phyloP scores from a whole-genome alignment of 1,284 basidiomycete genomes.

The Ustilago lituana region DNA sequence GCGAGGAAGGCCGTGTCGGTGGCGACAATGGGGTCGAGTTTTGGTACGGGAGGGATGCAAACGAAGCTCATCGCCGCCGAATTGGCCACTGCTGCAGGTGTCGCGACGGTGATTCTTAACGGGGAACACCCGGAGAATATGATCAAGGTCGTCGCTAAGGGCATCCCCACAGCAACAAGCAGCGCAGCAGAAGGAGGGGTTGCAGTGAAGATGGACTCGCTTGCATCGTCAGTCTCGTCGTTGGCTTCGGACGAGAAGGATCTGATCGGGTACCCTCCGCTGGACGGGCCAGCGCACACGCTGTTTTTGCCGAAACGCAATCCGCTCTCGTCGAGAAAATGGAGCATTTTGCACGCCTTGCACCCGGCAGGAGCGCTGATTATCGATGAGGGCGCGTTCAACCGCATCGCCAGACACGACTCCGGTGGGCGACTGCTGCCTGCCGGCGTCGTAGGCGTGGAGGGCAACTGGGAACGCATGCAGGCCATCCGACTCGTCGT shows the following conservation, averaged over 20 bases:
- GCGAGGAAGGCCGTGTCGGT: conserved; percentile 89
- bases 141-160: conserved; percentile 76
- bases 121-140: conserved; percentile 77
- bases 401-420: conserved; percentile 82
- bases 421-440: conserved; percentile 89
- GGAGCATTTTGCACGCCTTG: conserved; percentile 93
- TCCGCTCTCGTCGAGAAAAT: conserved; percentile 87
- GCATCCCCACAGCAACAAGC: conserved; percentile 21
- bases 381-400: conserved; percentile 87
- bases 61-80: conserved; percentile 98
- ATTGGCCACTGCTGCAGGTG: conserved; percentile 92
- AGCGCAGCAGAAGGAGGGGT: not conserved
- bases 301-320: conserved; percentile 80
- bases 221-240: conserved; percentile 45
- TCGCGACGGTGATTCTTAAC: conserved; percentile 82
- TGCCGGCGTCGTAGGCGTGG: conserved; percentile 86
- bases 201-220: conserved; percentile 23
- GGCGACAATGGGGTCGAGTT: conserved; percentile 85
- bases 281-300: conserved; percentile 78
- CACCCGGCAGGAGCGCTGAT: conserved; percentile 86
- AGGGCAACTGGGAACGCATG: conserved; percentile 89
- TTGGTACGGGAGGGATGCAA: conserved; percentile 99
- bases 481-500: conserved; percentile 90
- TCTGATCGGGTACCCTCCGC: conserved; percentile 46
- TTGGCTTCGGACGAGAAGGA: conserved; percentile 37